Conservation (phyloP, 805 yeast genomes). For the Yarrowia sp. region DNA sequence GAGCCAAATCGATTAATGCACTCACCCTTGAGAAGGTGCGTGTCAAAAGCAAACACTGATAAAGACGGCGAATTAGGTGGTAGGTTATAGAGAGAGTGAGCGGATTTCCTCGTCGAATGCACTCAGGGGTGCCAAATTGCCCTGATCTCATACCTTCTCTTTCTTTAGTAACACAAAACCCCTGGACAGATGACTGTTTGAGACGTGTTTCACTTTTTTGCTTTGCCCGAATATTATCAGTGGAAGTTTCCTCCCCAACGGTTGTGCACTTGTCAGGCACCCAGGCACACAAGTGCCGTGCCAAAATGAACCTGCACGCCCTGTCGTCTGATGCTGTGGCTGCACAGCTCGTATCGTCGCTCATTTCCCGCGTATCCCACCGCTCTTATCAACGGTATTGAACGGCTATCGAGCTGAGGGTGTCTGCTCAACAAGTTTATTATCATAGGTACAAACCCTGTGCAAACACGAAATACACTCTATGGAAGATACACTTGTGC, state of each 20-base stretch:
- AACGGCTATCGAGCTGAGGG: not conserved
- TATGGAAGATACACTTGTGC: not conserved
- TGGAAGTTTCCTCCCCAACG: not conserved
- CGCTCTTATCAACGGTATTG: not conserved
- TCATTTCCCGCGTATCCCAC: too few species aligned
- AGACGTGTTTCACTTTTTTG: not conserved
- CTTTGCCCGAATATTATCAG: too few species aligned
- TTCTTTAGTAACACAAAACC: too few species aligned
- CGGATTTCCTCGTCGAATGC: too few species aligned
- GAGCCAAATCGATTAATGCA: constrained; percentile 11
- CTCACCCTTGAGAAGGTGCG: not conserved
- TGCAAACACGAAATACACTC: not conserved
- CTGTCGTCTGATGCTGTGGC: too few species aligned
- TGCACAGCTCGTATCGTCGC: too few species aligned
- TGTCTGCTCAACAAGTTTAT: not conserved
- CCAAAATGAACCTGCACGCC: too few species aligned
- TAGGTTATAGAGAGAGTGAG: not conserved
- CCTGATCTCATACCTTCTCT: too few species aligned
- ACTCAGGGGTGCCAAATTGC: too few species aligned
- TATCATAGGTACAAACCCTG: too few species aligned
- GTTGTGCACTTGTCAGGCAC: not conserved
- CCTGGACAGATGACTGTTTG: not conserved
- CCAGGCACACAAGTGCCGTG: not conserved
- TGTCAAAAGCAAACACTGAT: not conserved
- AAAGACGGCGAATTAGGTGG: too few species aligned